These are phyloP conservation scores for Mucor indicus DNA, from an alignment of 371 early-diverging fungal species.

Conservation along the genomic window DNA sequence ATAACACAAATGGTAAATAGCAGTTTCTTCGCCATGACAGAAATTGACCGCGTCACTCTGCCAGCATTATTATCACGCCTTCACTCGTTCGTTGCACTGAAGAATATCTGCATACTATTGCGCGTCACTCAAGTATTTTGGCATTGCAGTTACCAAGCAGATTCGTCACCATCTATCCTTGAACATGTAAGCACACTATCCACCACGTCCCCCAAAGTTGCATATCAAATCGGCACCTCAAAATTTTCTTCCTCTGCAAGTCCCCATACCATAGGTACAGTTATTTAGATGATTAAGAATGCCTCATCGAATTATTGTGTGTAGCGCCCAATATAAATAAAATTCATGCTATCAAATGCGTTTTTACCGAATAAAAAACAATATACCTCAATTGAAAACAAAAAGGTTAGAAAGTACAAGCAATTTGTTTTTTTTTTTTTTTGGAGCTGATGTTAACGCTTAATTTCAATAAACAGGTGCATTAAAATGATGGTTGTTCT, in stretches of 20 bases:
- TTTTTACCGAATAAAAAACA: no score
- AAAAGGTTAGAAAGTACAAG: no score
- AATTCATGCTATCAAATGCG: no score
- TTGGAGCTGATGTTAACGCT: no score
- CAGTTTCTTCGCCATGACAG: constrained; percentile 27
- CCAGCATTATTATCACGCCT: constrained; percentile 20
- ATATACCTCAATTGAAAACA: no score
- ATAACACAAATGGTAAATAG: constrained; percentile 31
- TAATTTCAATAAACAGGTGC: no score
- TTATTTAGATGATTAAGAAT: constrained; percentile 26
- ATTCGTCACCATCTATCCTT: constrained; percentile 12
- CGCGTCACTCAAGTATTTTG: constrained; percentile 5
- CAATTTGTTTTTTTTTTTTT: no score
- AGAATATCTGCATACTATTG: constrained; percentile 14
- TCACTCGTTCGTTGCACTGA: constrained; percentile 23
- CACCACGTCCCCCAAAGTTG: constrained; percentile 18
- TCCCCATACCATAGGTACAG: constrained; percentile 23
- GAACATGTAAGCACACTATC: constrained; percentile 9
- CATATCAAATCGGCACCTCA: constrained; percentile 21
- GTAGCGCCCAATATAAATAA: constrained; percentile 24
- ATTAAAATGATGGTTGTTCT: no score
- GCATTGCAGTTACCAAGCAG: constrained; percentile 7
- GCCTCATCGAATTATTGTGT: constrained; percentile 22
- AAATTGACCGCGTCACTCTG: constrained; percentile 29
- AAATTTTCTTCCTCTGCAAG: constrained; percentile 24